phyloP scores from a whole-genome alignment of 371 early-diverging fungal species.

The Lichtheimia ramosa region DNA sequence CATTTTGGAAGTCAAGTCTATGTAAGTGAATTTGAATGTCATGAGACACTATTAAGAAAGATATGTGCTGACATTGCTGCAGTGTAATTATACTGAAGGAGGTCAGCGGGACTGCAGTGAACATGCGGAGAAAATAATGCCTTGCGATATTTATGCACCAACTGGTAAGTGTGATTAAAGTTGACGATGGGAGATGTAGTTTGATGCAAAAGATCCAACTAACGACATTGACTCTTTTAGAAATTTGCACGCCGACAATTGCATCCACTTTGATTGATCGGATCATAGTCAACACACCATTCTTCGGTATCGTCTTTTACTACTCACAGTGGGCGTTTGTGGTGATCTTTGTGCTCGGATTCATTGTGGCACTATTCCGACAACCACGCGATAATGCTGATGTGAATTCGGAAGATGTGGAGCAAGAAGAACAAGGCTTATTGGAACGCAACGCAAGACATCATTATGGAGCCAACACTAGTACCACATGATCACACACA shows the following conservation, averaged over 20 bases:
- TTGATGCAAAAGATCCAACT: no score
- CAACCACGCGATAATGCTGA: constrained; percentile 26
- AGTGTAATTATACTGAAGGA: constrained; percentile 62
- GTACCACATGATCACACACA: no score
- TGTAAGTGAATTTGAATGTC: constrained; percentile 34
- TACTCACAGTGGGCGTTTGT: constrained; percentile 61
- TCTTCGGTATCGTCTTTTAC: constrained; percentile 55
- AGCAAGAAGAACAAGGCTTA: constrained; percentile 17
- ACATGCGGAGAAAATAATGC: constrained; percentile 51
- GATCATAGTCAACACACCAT: constrained; percentile 53
- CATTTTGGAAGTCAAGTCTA: constrained; percentile 71
- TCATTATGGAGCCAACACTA: not conserved
- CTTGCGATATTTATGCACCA: constrained; percentile 62
- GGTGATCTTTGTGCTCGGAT: constrained; percentile 41
- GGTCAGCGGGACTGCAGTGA: constrained; percentile 45
- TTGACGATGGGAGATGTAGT: not conserved
- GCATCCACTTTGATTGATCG: constrained; percentile 55
- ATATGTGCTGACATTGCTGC: constrained; percentile 5
- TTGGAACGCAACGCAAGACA: constrained; percentile 3
- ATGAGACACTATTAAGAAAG: not conserved
- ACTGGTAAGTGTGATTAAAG: constrained; percentile 25
- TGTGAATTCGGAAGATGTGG: constrained; percentile 17
- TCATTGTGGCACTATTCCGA: constrained; percentile 35
- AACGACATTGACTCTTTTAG: constrained; percentile 10
- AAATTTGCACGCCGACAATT: constrained; percentile 65